Percentiles rank a stretch among this genome's conserved stretches.
These are phyloP conservation scores for Sistotremastrum suecicum DNA, from an alignment of 768 basidiomycete species.

Conservation along the genomic window DNA sequence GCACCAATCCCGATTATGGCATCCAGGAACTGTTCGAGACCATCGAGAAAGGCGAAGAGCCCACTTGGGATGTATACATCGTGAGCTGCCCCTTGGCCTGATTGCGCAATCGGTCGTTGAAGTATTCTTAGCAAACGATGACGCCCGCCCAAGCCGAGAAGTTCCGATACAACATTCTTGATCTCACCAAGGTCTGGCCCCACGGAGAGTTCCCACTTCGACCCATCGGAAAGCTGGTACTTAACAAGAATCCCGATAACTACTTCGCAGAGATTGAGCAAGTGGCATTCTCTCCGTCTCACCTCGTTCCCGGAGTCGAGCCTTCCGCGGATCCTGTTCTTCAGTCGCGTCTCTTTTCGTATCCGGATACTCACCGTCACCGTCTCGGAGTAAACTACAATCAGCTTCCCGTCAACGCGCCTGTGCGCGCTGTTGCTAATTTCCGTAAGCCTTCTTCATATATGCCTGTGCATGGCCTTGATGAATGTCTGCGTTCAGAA, in stretches of 20 bases:
- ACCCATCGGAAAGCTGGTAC: constrained; percentile 71
- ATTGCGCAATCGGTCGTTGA: constrained; percentile 12
- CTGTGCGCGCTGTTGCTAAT: constrained; percentile 60
- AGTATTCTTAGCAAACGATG: constrained; percentile 26
- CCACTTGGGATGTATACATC: constrained; percentile 43
- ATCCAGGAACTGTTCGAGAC: constrained; percentile 40
- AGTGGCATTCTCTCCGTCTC: constrained; percentile 78
- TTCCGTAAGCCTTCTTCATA: constrained; percentile 28
- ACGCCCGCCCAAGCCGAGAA: constrained; percentile 36
- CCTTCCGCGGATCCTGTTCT: constrained; percentile 85
- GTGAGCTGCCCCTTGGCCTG: constrained; percentile 1
- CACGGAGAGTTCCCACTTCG: constrained; percentile 82
- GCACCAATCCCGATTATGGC: constrained; percentile 36
- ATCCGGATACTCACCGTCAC: constrained; percentile 23
- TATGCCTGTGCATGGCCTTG: too few species aligned
- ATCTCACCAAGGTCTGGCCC: constrained; percentile 62
- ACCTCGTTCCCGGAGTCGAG: constrained; percentile 80
- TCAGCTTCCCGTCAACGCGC: constrained; percentile 44
- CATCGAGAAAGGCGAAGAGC: constrained; percentile 37
- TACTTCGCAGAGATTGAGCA: constrained; percentile 91
- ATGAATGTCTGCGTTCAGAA: constrained; percentile 22
- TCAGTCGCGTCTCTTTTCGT: constrained; percentile 55
- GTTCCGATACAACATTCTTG: constrained; percentile 35
- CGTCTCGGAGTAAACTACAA: constrained; percentile 24
- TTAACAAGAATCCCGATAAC: constrained; percentile 66